Evolutionary conservation across 2,329 filamentous ascomycete genomes (phyloP), one percentile per base, ranked within the genome.

Genomic region (Didymella sp.): DNA sequence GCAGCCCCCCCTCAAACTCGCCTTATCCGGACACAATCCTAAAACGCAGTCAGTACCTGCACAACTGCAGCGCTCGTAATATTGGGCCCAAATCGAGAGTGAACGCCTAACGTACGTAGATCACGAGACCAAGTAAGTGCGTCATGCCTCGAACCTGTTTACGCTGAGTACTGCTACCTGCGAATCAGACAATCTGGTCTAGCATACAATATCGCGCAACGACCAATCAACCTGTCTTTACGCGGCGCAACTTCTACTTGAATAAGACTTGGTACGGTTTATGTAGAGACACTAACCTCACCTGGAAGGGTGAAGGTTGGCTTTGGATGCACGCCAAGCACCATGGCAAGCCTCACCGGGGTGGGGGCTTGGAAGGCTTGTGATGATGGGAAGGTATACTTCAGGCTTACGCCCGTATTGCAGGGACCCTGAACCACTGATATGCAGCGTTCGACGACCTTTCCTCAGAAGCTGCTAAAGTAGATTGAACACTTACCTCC

Each of bases 81-180:
- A 52, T 47, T 38, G 54, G 19, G 12, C 13, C 31, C n/a, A 9
- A n/a, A n/a, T 42, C 15, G 31, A 49, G 25, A 15, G 6, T 47
- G 54, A 13, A 48, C 43, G 54, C 54, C 54, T 57, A 44, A 48
- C 37, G 38, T 37, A 42, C 27, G 46, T 28, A 37, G 6, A 30
- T 17, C 8, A 41, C 48, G 13, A 27, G 25, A 30, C 11, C 21
- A n/a, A 9, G 22, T 8, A 15, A 24, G 38, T 41, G 19, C 13
- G 38, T 41, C 38, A 41, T 41, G 22, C 38, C 6, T 25, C 11
- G 21, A 2, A 15, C 6, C 8, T 24, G 21, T 15, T 7, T 24
- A 24, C 12, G 2, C 2, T 11, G 9, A 22, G 13, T 21, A 40
- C 21, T 8, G 37, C 37, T 24, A 12, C 2, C 1, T 31, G 21